These are phyloP conservation scores for Helotiales sp. DNA, from an alignment of 2,329 filamentous ascomycete species.

Conservation along the genomic window DNA sequence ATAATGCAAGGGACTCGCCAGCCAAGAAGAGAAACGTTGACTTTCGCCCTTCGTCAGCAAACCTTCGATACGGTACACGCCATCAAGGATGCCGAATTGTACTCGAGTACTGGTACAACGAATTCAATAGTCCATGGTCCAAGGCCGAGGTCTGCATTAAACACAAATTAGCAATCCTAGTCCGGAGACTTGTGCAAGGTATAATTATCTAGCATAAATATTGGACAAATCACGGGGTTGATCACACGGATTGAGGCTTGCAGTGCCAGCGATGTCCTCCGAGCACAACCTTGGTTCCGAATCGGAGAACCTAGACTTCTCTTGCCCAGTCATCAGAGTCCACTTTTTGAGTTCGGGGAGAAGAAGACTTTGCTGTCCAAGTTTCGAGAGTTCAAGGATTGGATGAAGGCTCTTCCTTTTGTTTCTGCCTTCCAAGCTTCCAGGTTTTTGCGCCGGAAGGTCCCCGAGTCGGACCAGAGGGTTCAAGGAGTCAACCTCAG, in stretches of 20 bases:
- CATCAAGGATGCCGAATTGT: not conserved
- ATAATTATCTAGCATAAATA: too few species aligned
- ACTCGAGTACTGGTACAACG: not conserved
- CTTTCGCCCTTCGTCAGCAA: not conserved
- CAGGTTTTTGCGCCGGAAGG: not conserved
- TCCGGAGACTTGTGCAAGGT: slow-evolving; percentile 1
- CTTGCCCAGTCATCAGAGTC: not conserved
- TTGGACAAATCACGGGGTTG: not conserved
- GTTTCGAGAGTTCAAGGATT: not conserved
- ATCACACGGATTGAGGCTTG: not conserved
- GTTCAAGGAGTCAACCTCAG: not conserved
- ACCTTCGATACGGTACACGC: not conserved
- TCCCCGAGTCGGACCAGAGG: not conserved
- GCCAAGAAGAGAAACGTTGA: not conserved
- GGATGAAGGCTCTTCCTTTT: too few species aligned
- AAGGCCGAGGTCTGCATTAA: not conserved
- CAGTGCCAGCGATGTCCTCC: slow-evolving; percentile 1
- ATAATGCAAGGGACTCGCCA: not conserved
- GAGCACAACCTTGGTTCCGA: too few species aligned
- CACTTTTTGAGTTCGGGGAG: not conserved
- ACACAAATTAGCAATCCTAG: not conserved
- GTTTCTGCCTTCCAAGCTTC: not conserved
- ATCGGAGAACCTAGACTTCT: too few species aligned
- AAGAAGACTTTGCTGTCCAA: not conserved
- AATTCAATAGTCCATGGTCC: not conserved